Evolutionary conservation across 371 early-diverging fungal genomes (phyloP), one percentile per base, ranked within the genome.

Genomic region (Phascolomyces articulosus): DNA sequence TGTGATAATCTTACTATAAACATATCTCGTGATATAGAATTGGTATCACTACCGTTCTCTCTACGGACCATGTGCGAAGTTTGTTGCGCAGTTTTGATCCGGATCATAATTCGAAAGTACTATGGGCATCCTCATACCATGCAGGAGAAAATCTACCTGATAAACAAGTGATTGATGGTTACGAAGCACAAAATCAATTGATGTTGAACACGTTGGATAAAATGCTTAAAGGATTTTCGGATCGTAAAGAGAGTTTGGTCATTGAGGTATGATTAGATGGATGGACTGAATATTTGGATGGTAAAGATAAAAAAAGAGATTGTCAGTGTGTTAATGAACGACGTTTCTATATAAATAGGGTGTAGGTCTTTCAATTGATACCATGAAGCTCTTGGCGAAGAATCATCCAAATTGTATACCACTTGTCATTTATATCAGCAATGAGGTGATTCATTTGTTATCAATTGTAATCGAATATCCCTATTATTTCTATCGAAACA

Each of bases 71-170:
- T 54, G 47, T 78, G n/a, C 71, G 78, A 8, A 62, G 68, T 29
- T 49, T 78, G n/a, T 31, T 78, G n/a, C 71, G 78, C 47, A 76
- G 71, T 48, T 78, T 76, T 55, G 69, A 72, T 63, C 48, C 69
- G 15, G 55, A 69, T 29, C 68, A 75, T 31, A 40, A 54, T 13
- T 62, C 66, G 2, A 68, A 57, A 0, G 28, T 78, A 8, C 59
- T 78, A 9, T 78, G 73, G 71, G 74, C 78, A 27, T 74, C 75
- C 11, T 74, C 75, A 15, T 78, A 78, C 40, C 69, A 75, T 53
- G 76, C 77, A 1, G 72, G 70, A 3, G 73, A 73, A 57, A 47
- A 51, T 16, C 23, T 57, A 0, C 24, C 31, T 4, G 47, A 61
- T 15, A 27, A 44, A 18, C 21, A 40, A n/a, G 64, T 69, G 7